Conservation (phyloP, 2,329 filamentous ascomycete species). For the Diaporthe sp. region DNA sequence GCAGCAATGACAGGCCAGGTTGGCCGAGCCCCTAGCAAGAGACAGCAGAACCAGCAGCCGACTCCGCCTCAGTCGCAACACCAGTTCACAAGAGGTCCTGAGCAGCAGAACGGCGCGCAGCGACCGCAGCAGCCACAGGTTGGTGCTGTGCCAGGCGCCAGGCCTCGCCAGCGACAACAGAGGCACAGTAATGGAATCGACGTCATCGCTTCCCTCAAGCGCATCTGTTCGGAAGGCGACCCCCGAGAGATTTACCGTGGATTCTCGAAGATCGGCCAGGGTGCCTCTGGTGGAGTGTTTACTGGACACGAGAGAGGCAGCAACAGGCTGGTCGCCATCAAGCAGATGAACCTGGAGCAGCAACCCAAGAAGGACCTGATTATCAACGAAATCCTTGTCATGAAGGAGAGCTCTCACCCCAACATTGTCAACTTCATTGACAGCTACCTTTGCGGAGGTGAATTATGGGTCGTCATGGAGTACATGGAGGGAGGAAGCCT, state of each 20-base stretch:
- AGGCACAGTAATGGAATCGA: constrained; percentile 86
- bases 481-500: constrained; percentile 99
- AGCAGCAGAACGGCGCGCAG: constrained; percentile 53
- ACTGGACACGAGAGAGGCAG: constrained; percentile 88
- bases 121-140: constrained; percentile 49
- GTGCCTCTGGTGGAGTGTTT: constrained; percentile 94
- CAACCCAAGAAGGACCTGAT: constrained; percentile 99
- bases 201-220: constrained; percentile 84
- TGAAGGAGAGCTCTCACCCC: constrained; percentile 98
- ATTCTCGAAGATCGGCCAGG: constrained; percentile 96
- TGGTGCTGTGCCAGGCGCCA: constrained; percentile 62
- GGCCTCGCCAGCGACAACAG: constrained; percentile 79
- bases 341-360: constrained; percentile 99
- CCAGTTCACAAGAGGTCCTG: constrained; percentile 51
- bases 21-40: constrained; percentile 80
- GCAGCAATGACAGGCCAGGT: constrained; percentile 80
- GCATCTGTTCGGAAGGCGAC: constrained; percentile 91
- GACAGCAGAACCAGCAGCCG: constrained; percentile 66
- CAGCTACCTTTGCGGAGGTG: constrained; percentile 89
- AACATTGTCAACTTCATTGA: constrained; percentile 99
- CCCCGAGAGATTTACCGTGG: constrained; percentile 88
- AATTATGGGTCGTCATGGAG: constrained; percentile 99
- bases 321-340: constrained; percentile 94
- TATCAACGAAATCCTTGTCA: constrained; percentile 98
- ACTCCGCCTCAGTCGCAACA: constrained; percentile 67